These are phyloP conservation scores for Phytophthora litchii DNA, from an alignment of 352 stramenopile species.

Conservation along the genomic window DNA sequence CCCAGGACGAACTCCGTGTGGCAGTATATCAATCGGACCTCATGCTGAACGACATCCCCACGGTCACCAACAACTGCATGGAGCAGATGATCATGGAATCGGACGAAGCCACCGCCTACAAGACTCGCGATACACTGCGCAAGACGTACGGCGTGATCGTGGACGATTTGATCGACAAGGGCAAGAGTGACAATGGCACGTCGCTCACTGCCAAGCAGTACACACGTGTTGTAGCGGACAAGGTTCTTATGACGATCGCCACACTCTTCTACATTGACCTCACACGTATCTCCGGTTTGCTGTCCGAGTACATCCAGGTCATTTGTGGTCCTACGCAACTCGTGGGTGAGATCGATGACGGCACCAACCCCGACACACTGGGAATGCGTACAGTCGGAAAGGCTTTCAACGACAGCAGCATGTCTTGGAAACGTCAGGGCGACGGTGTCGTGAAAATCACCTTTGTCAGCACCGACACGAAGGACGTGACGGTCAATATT, in stretches of 20 bases:
- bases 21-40: conserved; percentile 36
- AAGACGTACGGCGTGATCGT: conserved; percentile 42
- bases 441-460: conserved; percentile 51
- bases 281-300: conserved; percentile 33
- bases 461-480: conserved; percentile 43
- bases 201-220: conserved; percentile 37
- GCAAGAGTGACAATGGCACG: conserved; percentile 40
- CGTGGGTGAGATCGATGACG: conserved; percentile 51
- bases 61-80: conserved; percentile 45
- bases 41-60: conserved; percentile 39
- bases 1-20: conserved; percentile 20
- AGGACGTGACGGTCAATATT: conserved; percentile 40
- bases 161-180: conserved; percentile 34
- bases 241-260: conserved; percentile 34
- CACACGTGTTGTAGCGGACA: conserved; percentile 33
- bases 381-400: conserved; percentile 44
- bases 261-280: conserved; percentile 38
- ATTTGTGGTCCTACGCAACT: conserved; percentile 40
- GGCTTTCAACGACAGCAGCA: conserved; percentile 44
- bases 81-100: conserved; percentile 38
- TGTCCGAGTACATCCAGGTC: conserved; percentile 40
- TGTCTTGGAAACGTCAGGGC: conserved; percentile 50
- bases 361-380: conserved; percentile 44
- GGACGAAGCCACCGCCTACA: conserved; percentile 33
- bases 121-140: conserved; percentile 34